These are phyloP conservation scores for Teratosphaeria zuluensis DNA, from an alignment of 2,329 filamentous ascomycete species.

Conservation along the genomic window DNA sequence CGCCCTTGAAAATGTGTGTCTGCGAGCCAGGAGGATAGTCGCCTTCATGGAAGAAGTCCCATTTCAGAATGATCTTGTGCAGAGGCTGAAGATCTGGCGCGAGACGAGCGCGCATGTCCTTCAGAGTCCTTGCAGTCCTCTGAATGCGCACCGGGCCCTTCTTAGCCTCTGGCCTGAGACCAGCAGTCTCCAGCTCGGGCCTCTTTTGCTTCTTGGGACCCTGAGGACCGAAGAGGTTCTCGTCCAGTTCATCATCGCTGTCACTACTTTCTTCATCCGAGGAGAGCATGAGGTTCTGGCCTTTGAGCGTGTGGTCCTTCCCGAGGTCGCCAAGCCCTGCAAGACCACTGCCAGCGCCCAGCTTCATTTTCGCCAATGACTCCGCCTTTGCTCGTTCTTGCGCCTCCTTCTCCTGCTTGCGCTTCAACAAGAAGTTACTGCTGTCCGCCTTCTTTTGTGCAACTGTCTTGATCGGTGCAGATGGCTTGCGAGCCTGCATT, in stretches of 20 bases:
- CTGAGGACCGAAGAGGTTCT: conserved; percentile 53
- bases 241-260: conserved; percentile 34
- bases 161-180: conserved; percentile 37
- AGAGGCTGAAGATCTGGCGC: conserved; percentile 79
- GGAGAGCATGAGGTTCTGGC: conserved; percentile 83
- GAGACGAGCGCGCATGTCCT: conserved; percentile 88
- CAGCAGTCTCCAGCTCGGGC: conserved; percentile 24
- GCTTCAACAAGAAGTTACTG: conserved; percentile 59
- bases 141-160: conserved; percentile 74
- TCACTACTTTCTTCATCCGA: conserved; percentile 53
- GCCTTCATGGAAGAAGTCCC: conserved; percentile 88
- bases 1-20: conserved; percentile 60
- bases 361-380: conserved; percentile 15
- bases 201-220: conserved; percentile 36
- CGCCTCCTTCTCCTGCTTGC: conserved; percentile 65
- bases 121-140: conserved; percentile 69
- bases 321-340: conserved; percentile 62
- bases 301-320: conserved; percentile 65
- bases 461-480: background rate
- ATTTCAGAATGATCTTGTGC: conserved; percentile 77
- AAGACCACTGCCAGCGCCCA: conserved; percentile 70
- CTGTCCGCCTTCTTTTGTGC: conserved; percentile 30
- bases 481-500: conserved; percentile 3
- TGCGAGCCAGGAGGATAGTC: conserved; percentile 70
- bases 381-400: conserved; percentile 47